Percentiles rank a stretch among this genome's conserved stretches.
Conservation (phyloP, 495 filamentous ascomycete species). For the Hamigera avellanea region DNA sequence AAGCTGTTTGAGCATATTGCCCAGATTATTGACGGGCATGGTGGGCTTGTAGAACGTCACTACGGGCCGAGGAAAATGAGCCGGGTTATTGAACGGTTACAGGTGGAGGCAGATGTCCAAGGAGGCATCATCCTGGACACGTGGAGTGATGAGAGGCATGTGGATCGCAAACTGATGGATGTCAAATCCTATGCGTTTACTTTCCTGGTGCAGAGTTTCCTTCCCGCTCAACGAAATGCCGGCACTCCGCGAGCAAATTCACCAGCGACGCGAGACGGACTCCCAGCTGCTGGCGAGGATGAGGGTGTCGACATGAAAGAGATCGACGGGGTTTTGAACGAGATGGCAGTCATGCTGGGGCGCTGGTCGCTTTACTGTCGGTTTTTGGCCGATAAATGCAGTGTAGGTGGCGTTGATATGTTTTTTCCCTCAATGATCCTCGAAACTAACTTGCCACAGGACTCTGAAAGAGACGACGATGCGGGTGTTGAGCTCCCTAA, state of each 20-base stretch:
- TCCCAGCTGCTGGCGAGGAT: slow-evolving; percentile 53
- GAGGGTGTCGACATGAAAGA: slow-evolving; percentile 94
- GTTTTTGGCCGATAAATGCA: slow-evolving; percentile 76
- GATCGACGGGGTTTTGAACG: slow-evolving; percentile 72
- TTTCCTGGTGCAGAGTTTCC: slow-evolving; percentile 89
- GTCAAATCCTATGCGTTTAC: slow-evolving; percentile 95
- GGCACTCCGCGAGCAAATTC: slow-evolving; percentile 47
- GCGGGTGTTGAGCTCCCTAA: slow-evolving; percentile 41
- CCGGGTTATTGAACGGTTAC: slow-evolving; percentile 87
- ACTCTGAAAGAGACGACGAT: slow-evolving; percentile 15
- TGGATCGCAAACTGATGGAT: slow-evolving; percentile 81
- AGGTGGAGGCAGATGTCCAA: slow-evolving; percentile 91
- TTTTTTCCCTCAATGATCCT: slow-evolving; percentile 7
- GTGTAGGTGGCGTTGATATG: slow-evolving; percentile 35
- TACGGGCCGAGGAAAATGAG: slow-evolving; percentile 89
- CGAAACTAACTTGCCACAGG: slow-evolving; percentile 19
- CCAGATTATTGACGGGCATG: slow-evolving; percentile 86
- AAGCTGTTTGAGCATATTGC: slow-evolving; percentile 96
- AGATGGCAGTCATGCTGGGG: slow-evolving; percentile 82
- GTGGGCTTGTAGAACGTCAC: slow-evolving; percentile 79
- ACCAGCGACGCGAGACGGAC: slow-evolving; percentile 47
- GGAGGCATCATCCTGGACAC: slow-evolving; percentile 95
- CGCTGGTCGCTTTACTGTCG: slow-evolving; percentile 88
- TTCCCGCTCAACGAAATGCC: slow-evolving; percentile 52
- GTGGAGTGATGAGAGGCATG: slow-evolving; percentile 77